Base-by-base conservation (phyloP, 805 yeast genomes). In the Brettanomyces custersianus region DNA sequence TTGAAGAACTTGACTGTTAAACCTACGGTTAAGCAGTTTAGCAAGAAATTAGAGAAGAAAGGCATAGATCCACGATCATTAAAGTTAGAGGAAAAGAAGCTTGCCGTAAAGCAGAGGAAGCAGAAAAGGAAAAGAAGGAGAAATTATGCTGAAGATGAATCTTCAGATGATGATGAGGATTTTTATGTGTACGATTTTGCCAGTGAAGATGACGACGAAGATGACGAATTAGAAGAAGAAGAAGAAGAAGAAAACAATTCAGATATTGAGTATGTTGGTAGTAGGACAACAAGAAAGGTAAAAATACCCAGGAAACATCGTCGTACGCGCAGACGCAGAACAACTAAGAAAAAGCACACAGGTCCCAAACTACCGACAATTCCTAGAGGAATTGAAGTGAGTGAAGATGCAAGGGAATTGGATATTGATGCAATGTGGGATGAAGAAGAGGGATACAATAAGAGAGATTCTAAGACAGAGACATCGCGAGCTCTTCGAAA, bases 1-100 rank as follows among this genome's bases (percentile, higher is more conserved):
- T 40, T 66, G 30, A 56, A 55, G 42, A 34, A 43, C 7, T 40
- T 49, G 32, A 56, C 66, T 1, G 47, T 54, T 5, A 49, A 54
- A 2, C 50, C 59, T 3, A 49, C 55, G 4, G 28, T 34, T 17
- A 50, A 49, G 36, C 48, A 41, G 24, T 23, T 26, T 20, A 33
- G 32, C 26, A 26, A 34, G 25, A 26, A 26, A 16, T 21, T 40
- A 33, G 22, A 34, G 20, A 37, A 39, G 27, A 40, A 42, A 33
- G 41, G 37, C 1, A 32, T 32, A 13, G 49, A 45, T 22, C 54
- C 45, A 12, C 40, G 37, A 23, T 23, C 37, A 20, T 21, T 15
- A 25, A 29, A 27, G 34, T 23, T 19, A 9, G 41, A 26, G 33
- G 39, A 28, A 29, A 37, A 25, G 11, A 39, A 32, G 35, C 20